phyloP scores from a whole-genome alignment of 306 rosid species.

The Begonia masoniana region DNA sequence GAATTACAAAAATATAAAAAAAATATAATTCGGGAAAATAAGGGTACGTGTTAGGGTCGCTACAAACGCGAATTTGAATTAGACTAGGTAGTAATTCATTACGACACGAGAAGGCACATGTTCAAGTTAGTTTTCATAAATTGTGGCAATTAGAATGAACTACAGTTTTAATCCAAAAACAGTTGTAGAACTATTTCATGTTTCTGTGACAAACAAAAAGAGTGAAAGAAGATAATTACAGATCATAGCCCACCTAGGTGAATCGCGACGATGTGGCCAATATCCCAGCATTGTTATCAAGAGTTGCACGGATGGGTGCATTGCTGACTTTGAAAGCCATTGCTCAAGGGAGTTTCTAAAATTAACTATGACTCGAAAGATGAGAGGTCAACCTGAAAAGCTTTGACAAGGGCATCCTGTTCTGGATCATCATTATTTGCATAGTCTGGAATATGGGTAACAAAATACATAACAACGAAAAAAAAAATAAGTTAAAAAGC shows the following conservation, averaged over 20 bases:
- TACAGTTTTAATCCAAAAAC: too few species aligned
- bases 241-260: conserved; percentile 69
- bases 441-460: too few species aligned
- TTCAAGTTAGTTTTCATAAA: too few species aligned
- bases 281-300: conserved; percentile 83
- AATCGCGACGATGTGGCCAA: conserved; percentile 65
- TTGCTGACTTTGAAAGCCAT: conserved; percentile 58
- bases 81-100: neutral
- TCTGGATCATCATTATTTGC: too few species aligned
- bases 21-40: too few species aligned
- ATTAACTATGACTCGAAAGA: conserved; percentile 42
- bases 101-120: neutral
- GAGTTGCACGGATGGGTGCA: conserved; percentile 75
- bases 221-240: conserved; percentile 30
- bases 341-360: conserved; percentile 45
- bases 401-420: too few species aligned
- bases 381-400: conserved; percentile 60
- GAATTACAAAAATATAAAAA: too few species aligned
- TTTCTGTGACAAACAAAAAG: neutral
- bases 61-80: too few species aligned
- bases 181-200: too few species aligned
- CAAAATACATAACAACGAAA: too few species aligned
- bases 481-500: neutral
- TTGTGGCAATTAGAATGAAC: too few species aligned
- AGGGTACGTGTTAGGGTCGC: too few species aligned